These are phyloP conservation scores for Rossbeevera mucosa DNA, from an alignment of 768 basidiomycete species.

Conservation along the genomic window DNA sequence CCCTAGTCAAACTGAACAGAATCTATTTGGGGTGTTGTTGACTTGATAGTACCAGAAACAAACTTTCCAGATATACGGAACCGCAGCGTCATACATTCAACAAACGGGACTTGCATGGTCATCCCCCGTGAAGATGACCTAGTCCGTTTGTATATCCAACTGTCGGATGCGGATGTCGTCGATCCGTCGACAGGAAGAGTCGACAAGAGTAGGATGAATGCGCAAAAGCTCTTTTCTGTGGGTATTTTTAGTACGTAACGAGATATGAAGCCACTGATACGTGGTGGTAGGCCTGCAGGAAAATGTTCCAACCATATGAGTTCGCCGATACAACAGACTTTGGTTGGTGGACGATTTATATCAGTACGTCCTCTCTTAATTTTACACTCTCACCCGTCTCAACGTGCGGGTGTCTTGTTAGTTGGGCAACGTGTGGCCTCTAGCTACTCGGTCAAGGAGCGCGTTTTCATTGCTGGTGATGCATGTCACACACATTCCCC, in stretches of 20 bases:
- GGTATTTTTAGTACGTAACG: not conserved
- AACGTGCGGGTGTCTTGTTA: not conserved
- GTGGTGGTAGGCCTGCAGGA: not conserved
- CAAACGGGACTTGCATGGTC: not conserved
- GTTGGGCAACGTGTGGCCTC: not conserved
- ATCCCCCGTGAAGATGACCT: not conserved
- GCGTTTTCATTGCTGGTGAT: slow-evolving; percentile 1
- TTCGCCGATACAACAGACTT: not conserved
- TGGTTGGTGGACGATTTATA: not conserved
- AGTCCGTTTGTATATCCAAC: not conserved
- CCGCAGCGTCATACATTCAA: not conserved
- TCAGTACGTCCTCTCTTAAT: not conserved
- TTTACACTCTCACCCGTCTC: not conserved
- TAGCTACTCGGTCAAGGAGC: not conserved
- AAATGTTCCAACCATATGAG: not conserved
- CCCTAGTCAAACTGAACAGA: not conserved
- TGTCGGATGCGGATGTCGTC: not conserved
- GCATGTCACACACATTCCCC: not conserved
- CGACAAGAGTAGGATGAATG: not conserved
- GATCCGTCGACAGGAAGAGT: not conserved
- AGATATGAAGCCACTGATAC: not conserved
- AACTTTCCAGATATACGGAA: not conserved
- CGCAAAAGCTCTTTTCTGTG: not conserved
- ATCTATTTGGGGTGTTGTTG: not conserved
- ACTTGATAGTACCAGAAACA: not conserved